Evolutionary conservation across 331 rosid genomes (phyloP), one percentile per base, ranked within the genome.

Genomic region (Acacia pycnantha): DNA sequence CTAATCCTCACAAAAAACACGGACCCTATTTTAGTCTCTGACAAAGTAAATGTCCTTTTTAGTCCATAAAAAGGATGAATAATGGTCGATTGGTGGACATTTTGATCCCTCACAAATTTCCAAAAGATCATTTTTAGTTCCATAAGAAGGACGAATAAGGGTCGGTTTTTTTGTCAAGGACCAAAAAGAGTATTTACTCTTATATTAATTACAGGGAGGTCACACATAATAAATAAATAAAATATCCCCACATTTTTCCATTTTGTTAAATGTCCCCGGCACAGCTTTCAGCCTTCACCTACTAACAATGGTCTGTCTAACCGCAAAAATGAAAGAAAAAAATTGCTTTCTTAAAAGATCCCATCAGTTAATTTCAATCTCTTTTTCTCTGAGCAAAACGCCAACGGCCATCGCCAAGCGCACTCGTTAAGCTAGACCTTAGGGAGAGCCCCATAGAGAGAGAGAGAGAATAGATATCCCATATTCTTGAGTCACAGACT

Each of bases 351-450:
- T 22, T 11, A 8, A 31, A 47, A 47, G 77, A 47, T 48, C 62
- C 9, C 62, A 13, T 62, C 0, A 13, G 3, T 48, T 7, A 5
- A 26, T 73, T 73, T n/a, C 73, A 15, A 41, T 5, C 74, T 41
- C 56, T 18, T 27, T 51, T 44, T 51, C 33, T 47, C 76, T 50
- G 79, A 61, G 69, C 87, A 53, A 83, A 76, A 83, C 82, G 78
- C 84, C 86, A 81, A 47, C 74, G 78, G 78, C 82, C 79, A 75
- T 54, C 12, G 26, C 70, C 40, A 40, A 14, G 24, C 48, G 15
- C 12, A 50, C 69, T 71, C 73, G n/a, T n/a, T n/a, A 35, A 78
- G 70, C 21, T 22, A 26, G 29, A 1, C 24, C 61, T 53, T 53
- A 53, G 61, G 24, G 61, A 2, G 5, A 56, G 64, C 4, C n/a